Evolutionary conservation across 768 basidiomycete species (phyloP), one percentile per base, ranked within the genome.

Genomic region (Boletus rubescentipes): DNA sequence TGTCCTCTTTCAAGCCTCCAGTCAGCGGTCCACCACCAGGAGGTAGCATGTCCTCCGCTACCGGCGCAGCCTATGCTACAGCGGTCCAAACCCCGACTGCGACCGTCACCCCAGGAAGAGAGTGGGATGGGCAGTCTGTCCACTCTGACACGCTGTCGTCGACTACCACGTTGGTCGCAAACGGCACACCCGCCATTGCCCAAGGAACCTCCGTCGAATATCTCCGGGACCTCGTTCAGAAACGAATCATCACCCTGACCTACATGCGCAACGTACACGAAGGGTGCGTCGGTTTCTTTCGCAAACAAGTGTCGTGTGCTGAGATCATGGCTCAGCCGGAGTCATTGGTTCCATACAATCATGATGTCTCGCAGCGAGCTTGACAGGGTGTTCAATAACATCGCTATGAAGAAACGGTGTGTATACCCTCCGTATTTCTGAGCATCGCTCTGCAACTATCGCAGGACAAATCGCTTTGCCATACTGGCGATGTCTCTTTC

Each of bases 281-380:
- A 71, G 93, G 93, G 89, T 92, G 58, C 62, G 85, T 79, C 46
- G 41, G 20, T 4, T 44, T 48, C 42, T 29, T 50, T 45, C 35
- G 3, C 34, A 40, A 45, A 15, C 37, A 9, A 37, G 39, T 9
- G 21, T 32, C 32, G 18, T 52, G 42, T 49, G 12, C 47, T 60
- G 41, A 58, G 30, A 32, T 18, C 36, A 37, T 3, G 9, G 31
- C 29, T 26, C 65, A 93, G 91, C 49, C 85, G 84, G 50, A 85
- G 84, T 58, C 86, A 91, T 66, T 93, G 91, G 91, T 91, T 91
- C 64, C 89, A 92, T 67, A 94, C 93, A 12, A 85, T 94, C 60
- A 79, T 89, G 64, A 81, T 94, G 62, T 84, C 87, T 50, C 82
- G 81, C 44, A 62, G 74, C 16, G 93, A 93, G 49, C 81, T 94